Evolutionary conservation across 2,329 filamentous ascomycete genomes (phyloP), one percentile per base, ranked within the genome.

Genomic region (Xylariaceae sp.): DNA sequence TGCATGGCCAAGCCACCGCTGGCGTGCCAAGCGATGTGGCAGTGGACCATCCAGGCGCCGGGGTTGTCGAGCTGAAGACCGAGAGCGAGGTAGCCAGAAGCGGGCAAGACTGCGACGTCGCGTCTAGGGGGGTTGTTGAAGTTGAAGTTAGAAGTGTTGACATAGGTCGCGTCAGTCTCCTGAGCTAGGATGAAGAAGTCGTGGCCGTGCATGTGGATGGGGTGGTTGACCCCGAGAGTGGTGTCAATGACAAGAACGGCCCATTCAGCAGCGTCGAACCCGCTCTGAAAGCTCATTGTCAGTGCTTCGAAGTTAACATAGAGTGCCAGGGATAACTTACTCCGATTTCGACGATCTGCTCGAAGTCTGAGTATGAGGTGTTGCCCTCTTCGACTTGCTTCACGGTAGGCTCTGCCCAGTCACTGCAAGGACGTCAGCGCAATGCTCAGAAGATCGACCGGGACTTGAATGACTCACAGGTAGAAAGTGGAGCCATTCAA

Each of bases 61-160:
- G 75, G 76, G 55, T 79, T 79, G 55, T 80, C 71, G 0, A 72
- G 66, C 46, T 67, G 53, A 55, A 76, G 79, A 0, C 69, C 75
- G 7, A 79, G 60, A 3, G 71, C 70, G 5, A 79, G 53, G 54
- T 73, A 72, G 0, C 75, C 76, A 6, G 59, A 59, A 1, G 57
- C 56, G 0, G 71, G 69, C 1, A 79, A 56, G 45, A 71, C 65
- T 4, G 70, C 69, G 0, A 68, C 71, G 53, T 79, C 76, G 23
- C 76, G 63, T 0, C 75, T 66, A 1, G 72, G 65, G 2, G 74
- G 73, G 47, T 76, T 78, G 44, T 63, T 49, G 6, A 59, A 61
- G 41, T 64, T 68, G 5, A 65, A 57, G 21, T 51, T 56, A 40
- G 54, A 65, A 34, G 55, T 47, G 38, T 55, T 55, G 14, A 55